These are phyloP conservation scores for Phyllachora maydis DNA, from an alignment of 2,329 filamentous ascomycete species.

Conservation along the genomic window DNA sequence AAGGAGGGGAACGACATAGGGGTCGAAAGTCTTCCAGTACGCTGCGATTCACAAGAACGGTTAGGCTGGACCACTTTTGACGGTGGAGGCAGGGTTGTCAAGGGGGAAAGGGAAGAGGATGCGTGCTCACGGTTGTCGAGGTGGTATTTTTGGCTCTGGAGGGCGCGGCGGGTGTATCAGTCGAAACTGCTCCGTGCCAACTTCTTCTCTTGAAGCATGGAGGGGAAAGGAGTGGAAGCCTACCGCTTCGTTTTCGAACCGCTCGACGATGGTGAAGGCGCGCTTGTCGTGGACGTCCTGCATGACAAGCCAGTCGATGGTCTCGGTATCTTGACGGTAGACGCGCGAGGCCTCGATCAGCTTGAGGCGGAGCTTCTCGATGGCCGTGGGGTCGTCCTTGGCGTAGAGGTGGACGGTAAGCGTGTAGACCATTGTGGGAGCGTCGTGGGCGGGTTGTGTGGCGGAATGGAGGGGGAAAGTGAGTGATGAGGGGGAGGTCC, in stretches of 20 bases:
- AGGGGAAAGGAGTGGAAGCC: too few relatives aligned
- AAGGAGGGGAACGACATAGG: constrained; percentile 48
- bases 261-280: constrained; percentile 31
- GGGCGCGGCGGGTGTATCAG: too few relatives aligned
- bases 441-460: too few relatives aligned
- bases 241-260: too few relatives aligned
- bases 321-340: constrained; percentile 54
- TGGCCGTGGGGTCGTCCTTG: constrained; percentile 40
- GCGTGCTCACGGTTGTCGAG: constrained; percentile 28
- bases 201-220: too few relatives aligned
- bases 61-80: too few relatives aligned
- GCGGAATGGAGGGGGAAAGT: too few relatives aligned
- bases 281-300: constrained; percentile 47
- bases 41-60: too few relatives aligned
- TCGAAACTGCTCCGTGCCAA: too few relatives aligned
- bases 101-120: neutral
- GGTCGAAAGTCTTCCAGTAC: constrained; percentile 60
- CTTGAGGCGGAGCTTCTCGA: constrained; percentile 49
- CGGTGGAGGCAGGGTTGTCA: neutral
- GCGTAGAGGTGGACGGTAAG: constrained; percentile 51
- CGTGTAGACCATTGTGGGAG: constrained; percentile 52
- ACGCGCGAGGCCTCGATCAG: constrained; percentile 54
- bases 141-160: constrained; percentile 38
- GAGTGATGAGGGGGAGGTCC: too few relatives aligned
- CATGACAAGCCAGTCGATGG: constrained; percentile 56